phyloP scores from a whole-genome alignment of 148 eudicot genomes.

The Mesembryanthemum crystallinum region DNA sequence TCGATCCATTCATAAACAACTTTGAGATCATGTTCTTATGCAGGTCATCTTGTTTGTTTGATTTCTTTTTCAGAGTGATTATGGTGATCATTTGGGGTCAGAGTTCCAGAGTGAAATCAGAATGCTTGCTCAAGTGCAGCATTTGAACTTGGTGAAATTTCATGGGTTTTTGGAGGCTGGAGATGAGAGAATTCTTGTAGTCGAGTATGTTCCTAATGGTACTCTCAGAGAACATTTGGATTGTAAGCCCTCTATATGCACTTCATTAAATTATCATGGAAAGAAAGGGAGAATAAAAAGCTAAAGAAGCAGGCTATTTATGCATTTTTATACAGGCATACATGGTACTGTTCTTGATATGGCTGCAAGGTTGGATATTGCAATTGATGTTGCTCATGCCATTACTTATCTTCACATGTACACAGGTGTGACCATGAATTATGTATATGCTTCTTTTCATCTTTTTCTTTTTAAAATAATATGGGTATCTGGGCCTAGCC shows the following conservation, averaged over 20 bases:
- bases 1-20: not conserved
- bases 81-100: conserved; percentile 53
- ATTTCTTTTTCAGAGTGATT: conserved; percentile 37
- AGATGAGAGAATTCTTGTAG: conserved; percentile 71
- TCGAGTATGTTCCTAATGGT: conserved; percentile 89
- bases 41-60: not conserved
- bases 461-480: too few species aligned
- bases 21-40: not conserved
- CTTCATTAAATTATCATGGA: not conserved
- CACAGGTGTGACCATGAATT: conserved; percentile 50
- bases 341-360: conserved; percentile 53
- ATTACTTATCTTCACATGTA: conserved; percentile 89
- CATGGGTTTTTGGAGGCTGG: conserved; percentile 67
- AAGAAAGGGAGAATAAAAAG: not conserved
- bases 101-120: conserved; percentile 69
- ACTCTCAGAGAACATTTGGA: conserved; percentile 88
- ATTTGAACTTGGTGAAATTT: conserved; percentile 66
- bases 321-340: conserved; percentile 48
- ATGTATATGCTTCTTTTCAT: not conserved
- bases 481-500: too few species aligned
- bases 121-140: conserved; percentile 62
- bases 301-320: not conserved
- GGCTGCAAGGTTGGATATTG: conserved; percentile 68
- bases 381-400: conserved; percentile 89
- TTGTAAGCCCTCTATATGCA: conserved; percentile 36